phyloP scores from a whole-genome alignment of 1,284 basidiomycete genomes.

The Puccinia triticina region DNA sequence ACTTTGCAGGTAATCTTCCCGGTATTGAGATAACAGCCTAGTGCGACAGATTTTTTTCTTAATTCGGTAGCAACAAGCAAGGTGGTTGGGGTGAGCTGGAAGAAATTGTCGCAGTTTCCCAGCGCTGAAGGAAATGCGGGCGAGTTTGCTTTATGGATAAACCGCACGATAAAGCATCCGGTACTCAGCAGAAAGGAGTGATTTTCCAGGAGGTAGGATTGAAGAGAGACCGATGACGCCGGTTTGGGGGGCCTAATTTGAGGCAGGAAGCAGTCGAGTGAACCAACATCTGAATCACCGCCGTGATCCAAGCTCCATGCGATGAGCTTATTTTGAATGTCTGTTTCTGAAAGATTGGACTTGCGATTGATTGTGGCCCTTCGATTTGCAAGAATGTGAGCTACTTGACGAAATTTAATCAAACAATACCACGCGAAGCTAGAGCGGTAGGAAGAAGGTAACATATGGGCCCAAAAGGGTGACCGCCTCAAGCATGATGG shows the following conservation, averaged over 20 bases:
- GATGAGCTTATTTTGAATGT: neutral
- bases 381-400: neutral
- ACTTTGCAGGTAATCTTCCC: constrained; percentile 14
- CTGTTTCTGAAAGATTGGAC: neutral
- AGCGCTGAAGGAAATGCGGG: neutral
- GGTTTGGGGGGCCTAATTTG: neutral
- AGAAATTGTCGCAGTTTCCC: constrained; percentile 6
- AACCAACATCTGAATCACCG: constrained; percentile 36
- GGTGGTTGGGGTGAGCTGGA: constrained; percentile 31
- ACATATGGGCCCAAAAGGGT: constrained; percentile 32
- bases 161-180: constrained; percentile 33
- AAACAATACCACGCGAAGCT: constrained; percentile 43
- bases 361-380: neutral
- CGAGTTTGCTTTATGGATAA: constrained; percentile 10
- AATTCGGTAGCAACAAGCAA: constrained; percentile 27
- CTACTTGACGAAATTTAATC: constrained; percentile 22
- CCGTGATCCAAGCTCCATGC: constrained; percentile 35
- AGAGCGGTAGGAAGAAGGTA: constrained; percentile 14
- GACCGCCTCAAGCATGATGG: constrained; percentile 34
- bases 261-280: constrained; percentile 9
- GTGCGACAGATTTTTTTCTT: neutral
- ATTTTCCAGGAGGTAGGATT: constrained; percentile 14
- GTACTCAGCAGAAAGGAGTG: constrained; percentile 25
- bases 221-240: neutral
- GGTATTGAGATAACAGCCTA: constrained; percentile 25